These are phyloP conservation scores for Candida glucosophila DNA, from an alignment of 1,139 yeast species.

Conservation along the genomic window DNA sequence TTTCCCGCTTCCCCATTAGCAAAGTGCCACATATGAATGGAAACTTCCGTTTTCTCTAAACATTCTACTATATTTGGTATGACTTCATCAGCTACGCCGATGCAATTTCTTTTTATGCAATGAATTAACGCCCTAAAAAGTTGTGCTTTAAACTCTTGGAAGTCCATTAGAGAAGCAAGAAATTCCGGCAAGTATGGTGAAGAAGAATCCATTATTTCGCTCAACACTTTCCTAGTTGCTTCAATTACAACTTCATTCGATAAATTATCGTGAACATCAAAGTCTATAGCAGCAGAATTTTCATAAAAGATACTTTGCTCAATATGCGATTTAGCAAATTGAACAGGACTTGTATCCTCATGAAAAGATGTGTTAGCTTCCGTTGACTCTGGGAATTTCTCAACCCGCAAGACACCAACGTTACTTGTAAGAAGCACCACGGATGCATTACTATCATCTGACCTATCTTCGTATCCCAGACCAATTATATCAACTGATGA, in stretches of 20 bases:
- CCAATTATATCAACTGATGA: constrained; percentile 51
- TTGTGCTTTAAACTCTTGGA: constrained; percentile 16
- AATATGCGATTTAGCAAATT: constrained; percentile 57
- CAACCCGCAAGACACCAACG: constrained; percentile 59
- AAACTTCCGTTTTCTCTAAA: constrained; percentile 52
- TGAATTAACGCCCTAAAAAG: constrained; percentile 32
- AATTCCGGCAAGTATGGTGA: constrained; percentile 26
- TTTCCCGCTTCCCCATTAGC: constrained; percentile 14
- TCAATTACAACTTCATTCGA: constrained; percentile 31
- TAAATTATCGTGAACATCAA: constrained; percentile 33
- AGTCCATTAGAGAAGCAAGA: constrained; percentile 19
- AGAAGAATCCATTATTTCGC: constrained; percentile 46
- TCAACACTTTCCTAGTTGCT: constrained; percentile 42
- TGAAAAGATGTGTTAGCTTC: constrained; percentile 7
- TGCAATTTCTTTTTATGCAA: constrained; percentile 42
- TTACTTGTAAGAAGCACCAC: constrained; percentile 43
- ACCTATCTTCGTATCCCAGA: constrained; percentile 43
- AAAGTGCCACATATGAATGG: constrained; percentile 39
- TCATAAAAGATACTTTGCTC: constrained; percentile 74
- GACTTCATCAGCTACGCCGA: constrained; percentile 19
- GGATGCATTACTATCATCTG: constrained; percentile 28
- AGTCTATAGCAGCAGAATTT: constrained; percentile 44
- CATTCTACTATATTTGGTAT: constrained; percentile 31
- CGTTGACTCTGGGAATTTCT: constrained; percentile 23
- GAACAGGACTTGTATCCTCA: constrained; percentile 15